These are phyloP conservation scores for Camellia sinensis DNA, from an alignment of 148 eudicot genomes.

Conservation along the genomic window DNA sequence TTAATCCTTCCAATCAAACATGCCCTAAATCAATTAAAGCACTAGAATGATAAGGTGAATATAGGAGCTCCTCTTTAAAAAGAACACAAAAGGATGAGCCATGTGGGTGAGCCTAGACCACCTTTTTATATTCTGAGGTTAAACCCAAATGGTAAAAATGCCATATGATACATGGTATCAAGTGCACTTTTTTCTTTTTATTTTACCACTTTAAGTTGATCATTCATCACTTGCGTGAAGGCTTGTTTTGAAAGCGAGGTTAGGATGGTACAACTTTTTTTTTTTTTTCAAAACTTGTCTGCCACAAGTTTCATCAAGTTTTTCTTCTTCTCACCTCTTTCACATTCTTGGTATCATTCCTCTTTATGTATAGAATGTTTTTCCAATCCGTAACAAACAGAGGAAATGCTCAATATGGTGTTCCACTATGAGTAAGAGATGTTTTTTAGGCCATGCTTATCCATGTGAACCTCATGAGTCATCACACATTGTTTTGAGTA, in stretches of 20 bases:
- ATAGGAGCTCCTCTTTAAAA: too few species aligned
- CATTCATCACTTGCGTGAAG: constrained; percentile 20
- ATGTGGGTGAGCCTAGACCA: too few species aligned
- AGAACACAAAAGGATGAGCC: too few species aligned
- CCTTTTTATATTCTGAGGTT: too few species aligned
- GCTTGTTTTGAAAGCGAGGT: background rate
- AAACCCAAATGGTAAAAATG: too few species aligned
- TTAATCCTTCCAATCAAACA: too few species aligned
- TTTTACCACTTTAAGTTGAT: background rate
- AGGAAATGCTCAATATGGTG: background rate
- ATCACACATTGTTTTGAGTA: background rate
- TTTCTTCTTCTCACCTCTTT: background rate
- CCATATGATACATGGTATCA: too few species aligned
- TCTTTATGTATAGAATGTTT: background rate
- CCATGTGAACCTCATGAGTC: background rate
- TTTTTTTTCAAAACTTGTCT: background rate
- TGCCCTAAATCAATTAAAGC: too few species aligned
- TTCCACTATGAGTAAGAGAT: constrained; percentile 1
- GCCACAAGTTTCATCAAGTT: background rate
- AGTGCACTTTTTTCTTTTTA: too few species aligned
- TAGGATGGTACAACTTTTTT: background rate
- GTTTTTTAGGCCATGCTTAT: background rate
- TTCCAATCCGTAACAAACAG: constrained; percentile 12
- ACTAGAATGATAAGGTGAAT: too few species aligned
- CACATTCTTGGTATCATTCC: background rate